A percentile compares a stretch with the other conserved stretches of the same genome.
Conservation (phyloP, 306 rosid genomes). For the Lablab purpureus region DNA sequence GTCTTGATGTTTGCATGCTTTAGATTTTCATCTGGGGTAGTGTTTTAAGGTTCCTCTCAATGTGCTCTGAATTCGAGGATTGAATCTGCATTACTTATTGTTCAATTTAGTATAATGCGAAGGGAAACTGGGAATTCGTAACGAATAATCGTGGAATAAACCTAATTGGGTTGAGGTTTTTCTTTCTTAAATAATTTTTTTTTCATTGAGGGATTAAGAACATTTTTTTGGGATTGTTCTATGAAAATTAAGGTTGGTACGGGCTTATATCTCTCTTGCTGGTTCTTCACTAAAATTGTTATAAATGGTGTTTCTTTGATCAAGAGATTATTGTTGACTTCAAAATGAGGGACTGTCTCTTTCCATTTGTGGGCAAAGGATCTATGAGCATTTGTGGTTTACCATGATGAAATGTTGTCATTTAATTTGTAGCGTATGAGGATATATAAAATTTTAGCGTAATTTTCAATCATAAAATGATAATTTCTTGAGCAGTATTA, state of each 20-base stretch:
- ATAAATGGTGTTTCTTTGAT: background rate
- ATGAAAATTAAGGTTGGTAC: background rate
- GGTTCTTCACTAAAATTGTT: background rate
- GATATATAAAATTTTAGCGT: background rate
- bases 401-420: background rate
- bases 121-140: background rate
- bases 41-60: background rate
- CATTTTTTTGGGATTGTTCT: background rate
- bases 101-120: background rate
- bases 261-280: background rate
- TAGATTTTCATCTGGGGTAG: conserved; percentile 18
- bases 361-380: conserved; percentile 3
- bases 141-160: conserved; percentile 2
- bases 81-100: conserved; percentile 10
- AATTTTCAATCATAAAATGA: conserved; percentile 12
- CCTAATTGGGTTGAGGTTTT: background rate
- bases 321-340: background rate
- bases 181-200: background rate
- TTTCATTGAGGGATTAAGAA: background rate
- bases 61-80: background rate
- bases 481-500: background rate
- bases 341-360: background rate
- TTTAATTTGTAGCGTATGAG: conserved; percentile 15
- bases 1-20: conserved; percentile 33
- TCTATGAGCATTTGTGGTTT: background rate